These are phyloP conservation scores for Fusarium compactum DNA, from an alignment of 2,329 filamentous ascomycete genomes.

Conservation along the genomic window DNA sequence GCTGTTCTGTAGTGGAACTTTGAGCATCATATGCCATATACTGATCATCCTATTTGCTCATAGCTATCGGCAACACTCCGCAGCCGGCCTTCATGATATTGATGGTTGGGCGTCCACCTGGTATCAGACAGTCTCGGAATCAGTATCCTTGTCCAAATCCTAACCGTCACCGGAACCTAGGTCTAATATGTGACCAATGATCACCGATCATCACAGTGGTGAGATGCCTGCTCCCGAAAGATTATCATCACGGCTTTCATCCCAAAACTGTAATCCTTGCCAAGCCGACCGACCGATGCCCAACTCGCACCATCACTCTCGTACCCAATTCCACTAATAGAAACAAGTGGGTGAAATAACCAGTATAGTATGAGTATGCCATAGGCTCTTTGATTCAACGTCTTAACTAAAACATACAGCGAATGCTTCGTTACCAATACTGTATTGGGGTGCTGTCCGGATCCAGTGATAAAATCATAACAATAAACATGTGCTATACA, in stretches of 20 bases:
- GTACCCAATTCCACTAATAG: slow-evolving; percentile 38
- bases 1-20: neutral
- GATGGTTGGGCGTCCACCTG: neutral
- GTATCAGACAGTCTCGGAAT: slow-evolving; percentile 1
- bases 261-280: slow-evolving; percentile 23
- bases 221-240: slow-evolving; percentile 14
- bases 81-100: slow-evolving; percentile 4
- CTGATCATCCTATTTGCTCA: slow-evolving; percentile 8
- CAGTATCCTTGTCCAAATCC: neutral
- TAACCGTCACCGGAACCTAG: slow-evolving; percentile 3
- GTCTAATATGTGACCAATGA: slow-evolving; percentile 14
- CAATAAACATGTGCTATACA: slow-evolving; percentile 32
- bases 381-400: slow-evolving; percentile 25
- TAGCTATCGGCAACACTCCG: slow-evolving; percentile 10
- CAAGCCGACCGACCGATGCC: slow-evolving; percentile 34
- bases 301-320: slow-evolving; percentile 39
- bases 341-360: slow-evolving; percentile 12
- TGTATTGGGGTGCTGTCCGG: slow-evolving; percentile 30
- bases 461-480: slow-evolving; percentile 30
- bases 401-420: slow-evolving; percentile 20
- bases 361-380: slow-evolving; percentile 3
- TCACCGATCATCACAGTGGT: slow-evolving; percentile 8
- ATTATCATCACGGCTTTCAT: slow-evolving; percentile 23
- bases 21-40: neutral
- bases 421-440: slow-evolving; percentile 22